phyloP scores from a whole-genome alignment of 139 green algal species.

The Picochlorum sp. region DNA sequence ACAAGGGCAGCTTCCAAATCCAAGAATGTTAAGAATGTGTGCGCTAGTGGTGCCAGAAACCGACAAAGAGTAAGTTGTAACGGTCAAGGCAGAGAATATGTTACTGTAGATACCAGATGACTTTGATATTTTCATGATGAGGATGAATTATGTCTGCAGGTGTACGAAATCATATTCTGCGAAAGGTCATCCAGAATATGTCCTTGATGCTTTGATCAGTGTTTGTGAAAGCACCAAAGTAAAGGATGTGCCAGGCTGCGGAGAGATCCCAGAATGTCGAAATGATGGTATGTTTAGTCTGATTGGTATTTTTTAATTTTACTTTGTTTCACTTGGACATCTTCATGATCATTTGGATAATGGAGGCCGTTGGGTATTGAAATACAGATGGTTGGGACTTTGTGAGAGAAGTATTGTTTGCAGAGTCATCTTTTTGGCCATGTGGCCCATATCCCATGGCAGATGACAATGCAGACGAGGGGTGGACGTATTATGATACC shows the following conservation, averaged over 20 bases:
- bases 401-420: constrained; percentile 18
- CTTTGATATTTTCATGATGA: no score
- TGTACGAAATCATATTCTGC: constrained; percentile 1
- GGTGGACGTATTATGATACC: constrained; percentile 24
- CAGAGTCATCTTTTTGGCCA: constrained; percentile 21
- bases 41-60: constrained; percentile 10
- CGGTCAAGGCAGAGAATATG: no score
- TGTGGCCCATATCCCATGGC: constrained; percentile 20
- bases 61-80: constrained; percentile 16
- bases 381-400: constrained; percentile 20
- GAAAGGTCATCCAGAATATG: neutral
- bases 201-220: neutral
- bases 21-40: constrained; percentile 14
- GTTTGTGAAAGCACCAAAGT: neutral
- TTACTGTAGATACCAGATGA: no score
- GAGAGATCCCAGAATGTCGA: neutral
- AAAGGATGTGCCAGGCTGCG: neutral
- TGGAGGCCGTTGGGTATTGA: no score
- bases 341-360: no score
- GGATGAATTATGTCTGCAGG: constrained; percentile 16
- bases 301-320: neutral
- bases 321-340: no score
- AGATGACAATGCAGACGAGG: constrained; percentile 1
- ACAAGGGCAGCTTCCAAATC: constrained; percentile 21
- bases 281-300: no score